Base-by-base conservation (phyloP, 352 stramenopile genomes). In the Salisapilia sapeloensis region DNA sequence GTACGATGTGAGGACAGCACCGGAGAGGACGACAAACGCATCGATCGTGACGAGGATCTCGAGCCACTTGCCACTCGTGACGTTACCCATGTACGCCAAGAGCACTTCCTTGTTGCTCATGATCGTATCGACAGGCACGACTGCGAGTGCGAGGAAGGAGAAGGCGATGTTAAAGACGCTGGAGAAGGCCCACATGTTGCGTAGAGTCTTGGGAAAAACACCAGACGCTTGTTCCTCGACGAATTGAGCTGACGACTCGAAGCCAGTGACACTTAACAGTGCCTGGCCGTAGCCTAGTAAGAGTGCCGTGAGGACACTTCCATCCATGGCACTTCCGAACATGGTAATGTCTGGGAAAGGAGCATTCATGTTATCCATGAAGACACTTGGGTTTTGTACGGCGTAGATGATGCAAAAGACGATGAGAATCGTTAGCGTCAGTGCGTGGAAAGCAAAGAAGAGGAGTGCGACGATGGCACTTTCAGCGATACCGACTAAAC, bases 211-310 rank as follows among this genome's bases (percentile, higher is more conserved):
- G 1, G 64, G 60, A 38, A 92, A 92, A 1, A 86, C 75, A 2
- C 76, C 71, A 1, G 59, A 51, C 9, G 49, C 58, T 34, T 92
- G 74, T 40, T 85, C 67, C 45, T 93, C 74, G 18, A 93, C 64
- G 42, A 87, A 92, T 43, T 92, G 72, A 11, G 69, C 55, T 28
- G 56, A 74, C 17, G 50, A 81, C 46, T 93, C 79, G 37, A 93
- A 92, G 3, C 79, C 79, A 2, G 59, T 82, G 33, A 91, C 65
- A 30, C 77, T 61, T 7, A 93, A 56, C 53, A 92, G 71, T 11
- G 74, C 74, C 1, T 46, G 42, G 5, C 46, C 60, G 18, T 66
- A 70, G 16, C 70, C 70, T 27, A 81, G 60, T 38, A 77, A 74
- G 4, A 78, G 16, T 12, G 60, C 54, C 0, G 50, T 59, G 6